Evolutionary conservation across 139 green algal species (phyloP).

Genomic region (Tetraselmis striata): DNA sequence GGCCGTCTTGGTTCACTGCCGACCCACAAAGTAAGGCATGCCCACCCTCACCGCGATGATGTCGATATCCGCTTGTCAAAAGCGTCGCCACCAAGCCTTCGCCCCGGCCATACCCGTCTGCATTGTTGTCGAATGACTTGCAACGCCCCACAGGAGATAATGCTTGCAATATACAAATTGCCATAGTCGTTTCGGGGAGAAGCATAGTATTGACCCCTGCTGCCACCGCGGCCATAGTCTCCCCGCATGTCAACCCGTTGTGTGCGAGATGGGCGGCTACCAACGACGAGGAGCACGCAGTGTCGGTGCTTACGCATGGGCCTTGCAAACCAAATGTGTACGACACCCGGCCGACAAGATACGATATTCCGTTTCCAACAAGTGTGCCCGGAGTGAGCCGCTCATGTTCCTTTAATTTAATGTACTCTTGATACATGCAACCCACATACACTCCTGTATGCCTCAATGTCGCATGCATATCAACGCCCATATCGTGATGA

Average conservation of each 20-base stretch:
- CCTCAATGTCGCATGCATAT: neutral
- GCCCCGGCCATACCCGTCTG: conserved; percentile 76
- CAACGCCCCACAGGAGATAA: conserved; percentile 64
- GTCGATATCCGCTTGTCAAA: neutral
- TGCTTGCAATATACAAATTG: conserved; percentile 18
- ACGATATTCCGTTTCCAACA: neutral
- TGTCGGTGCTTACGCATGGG: conserved; percentile 65
- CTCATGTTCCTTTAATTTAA: conserved; percentile 18
- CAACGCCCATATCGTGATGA: neutral
- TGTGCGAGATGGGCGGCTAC: conserved; percentile 67
- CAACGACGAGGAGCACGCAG: conserved; percentile 78
- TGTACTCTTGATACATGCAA: conserved; percentile 24
- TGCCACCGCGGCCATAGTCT: conserved; percentile 20
- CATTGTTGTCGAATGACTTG: conserved; percentile 75
- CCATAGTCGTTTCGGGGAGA: conserved; percentile 29
- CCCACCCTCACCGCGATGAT: too few species aligned
- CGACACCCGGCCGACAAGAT: conserved; percentile 50
- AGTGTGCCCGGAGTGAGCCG: neutral
- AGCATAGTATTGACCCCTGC: conserved; percentile 71
- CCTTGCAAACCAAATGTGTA: conserved; percentile 68
- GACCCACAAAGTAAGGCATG: conserved; percentile 40
- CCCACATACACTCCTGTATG: conserved; percentile 16
- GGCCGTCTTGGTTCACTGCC: conserved; percentile 84
- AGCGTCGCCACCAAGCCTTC: conserved; percentile 54
- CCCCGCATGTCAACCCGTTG: conserved; percentile 24